Conservation (phyloP, 768 basidiomycete species). For the Mycena filopes region DNA sequence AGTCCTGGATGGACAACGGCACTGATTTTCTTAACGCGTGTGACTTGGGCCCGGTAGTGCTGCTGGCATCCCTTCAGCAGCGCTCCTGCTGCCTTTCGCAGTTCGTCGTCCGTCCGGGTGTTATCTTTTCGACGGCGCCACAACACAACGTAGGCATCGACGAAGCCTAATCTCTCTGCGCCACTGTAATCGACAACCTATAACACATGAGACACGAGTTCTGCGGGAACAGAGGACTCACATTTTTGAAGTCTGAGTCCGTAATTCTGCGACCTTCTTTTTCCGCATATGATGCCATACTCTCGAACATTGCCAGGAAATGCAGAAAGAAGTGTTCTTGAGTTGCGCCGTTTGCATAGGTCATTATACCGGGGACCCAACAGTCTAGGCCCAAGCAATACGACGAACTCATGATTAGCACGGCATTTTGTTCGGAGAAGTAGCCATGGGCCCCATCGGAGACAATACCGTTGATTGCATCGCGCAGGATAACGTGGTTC, state of each 20-base stretch:
- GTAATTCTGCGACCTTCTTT: slow-evolving; percentile 16
- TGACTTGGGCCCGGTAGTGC: slow-evolving; percentile 42
- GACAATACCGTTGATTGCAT: slow-evolving; percentile 45
- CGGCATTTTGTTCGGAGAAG: slow-evolving; percentile 37
- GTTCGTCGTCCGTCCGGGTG: slow-evolving; percentile 14
- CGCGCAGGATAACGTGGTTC: neutral
- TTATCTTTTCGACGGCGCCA: slow-evolving; percentile 23
- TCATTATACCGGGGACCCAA: slow-evolving; percentile 47
- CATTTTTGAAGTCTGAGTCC: slow-evolving; percentile 1
- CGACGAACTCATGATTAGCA: slow-evolving; percentile 44
- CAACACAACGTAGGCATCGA: slow-evolving; percentile 41
- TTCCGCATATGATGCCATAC: slow-evolving; percentile 39
- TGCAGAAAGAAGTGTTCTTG: slow-evolving; percentile 44
- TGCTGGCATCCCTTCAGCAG: slow-evolving; percentile 44
- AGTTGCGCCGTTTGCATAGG: slow-evolving; percentile 45
- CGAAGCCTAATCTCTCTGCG: slow-evolving; percentile 45
- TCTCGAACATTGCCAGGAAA: slow-evolving; percentile 42
- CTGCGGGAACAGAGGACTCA: neutral
- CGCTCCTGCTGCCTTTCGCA: slow-evolving; percentile 15
- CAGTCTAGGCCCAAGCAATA: slow-evolving; percentile 39
- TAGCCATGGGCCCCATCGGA: slow-evolving; percentile 49
- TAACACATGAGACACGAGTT: neutral
- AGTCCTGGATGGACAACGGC: slow-evolving; percentile 34
- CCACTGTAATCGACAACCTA: slow-evolving; percentile 50
- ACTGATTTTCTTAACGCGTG: slow-evolving; percentile 38